Conservation (phyloP, 1,139 yeast species). For the Diutina pseudorugosa region DNA sequence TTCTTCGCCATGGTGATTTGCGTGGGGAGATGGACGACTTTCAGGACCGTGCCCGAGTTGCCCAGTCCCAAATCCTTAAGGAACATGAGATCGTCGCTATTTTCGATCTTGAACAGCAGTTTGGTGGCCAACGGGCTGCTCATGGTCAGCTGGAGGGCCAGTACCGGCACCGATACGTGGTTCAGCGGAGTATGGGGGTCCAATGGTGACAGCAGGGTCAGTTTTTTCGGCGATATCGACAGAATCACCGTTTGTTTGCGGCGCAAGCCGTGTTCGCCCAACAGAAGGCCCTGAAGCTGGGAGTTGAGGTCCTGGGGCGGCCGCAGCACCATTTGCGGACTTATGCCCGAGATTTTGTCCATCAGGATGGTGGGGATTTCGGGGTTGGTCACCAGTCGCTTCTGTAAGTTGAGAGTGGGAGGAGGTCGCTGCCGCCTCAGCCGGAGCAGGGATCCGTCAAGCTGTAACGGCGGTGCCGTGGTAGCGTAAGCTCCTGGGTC, state of each 20-base stretch:
- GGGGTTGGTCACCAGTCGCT: slow-evolving; percentile 11
- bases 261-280: slow-evolving; percentile 15
- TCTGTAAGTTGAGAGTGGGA: slow-evolving; percentile 5
- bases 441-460: not conserved
- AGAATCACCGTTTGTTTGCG: slow-evolving; percentile 27
- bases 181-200: slow-evolving; percentile 5
- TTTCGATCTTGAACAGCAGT: slow-evolving; percentile 27
- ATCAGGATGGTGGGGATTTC: slow-evolving; percentile 20
- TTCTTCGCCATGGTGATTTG: slow-evolving; percentile 87
- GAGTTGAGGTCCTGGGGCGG: not conserved
- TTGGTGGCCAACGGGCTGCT: slow-evolving; percentile 27
- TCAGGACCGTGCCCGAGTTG: slow-evolving; percentile 85
- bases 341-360: slow-evolving; percentile 9
- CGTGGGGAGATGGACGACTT: slow-evolving; percentile 80
- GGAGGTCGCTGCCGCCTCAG: slow-evolving; percentile 2
- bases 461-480: not conserved
- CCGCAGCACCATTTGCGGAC: slow-evolving; percentile 1
- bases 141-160: not conserved
- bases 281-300: slow-evolving; percentile 2
- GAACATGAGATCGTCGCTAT: slow-evolving; percentile 59
- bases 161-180: not conserved
- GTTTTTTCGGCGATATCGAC: slow-evolving; percentile 32
- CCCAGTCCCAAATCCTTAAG: slow-evolving; percentile 82
- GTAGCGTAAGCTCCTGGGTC: not conserved
- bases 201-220: slow-evolving; percentile 12